A percentile compares a stretch with the other conserved stretches of the same genome.
These are phyloP conservation scores for Mucor mucedo DNA, from an alignment of 371 early-diverging fungal genomes.

Conservation along the genomic window DNA sequence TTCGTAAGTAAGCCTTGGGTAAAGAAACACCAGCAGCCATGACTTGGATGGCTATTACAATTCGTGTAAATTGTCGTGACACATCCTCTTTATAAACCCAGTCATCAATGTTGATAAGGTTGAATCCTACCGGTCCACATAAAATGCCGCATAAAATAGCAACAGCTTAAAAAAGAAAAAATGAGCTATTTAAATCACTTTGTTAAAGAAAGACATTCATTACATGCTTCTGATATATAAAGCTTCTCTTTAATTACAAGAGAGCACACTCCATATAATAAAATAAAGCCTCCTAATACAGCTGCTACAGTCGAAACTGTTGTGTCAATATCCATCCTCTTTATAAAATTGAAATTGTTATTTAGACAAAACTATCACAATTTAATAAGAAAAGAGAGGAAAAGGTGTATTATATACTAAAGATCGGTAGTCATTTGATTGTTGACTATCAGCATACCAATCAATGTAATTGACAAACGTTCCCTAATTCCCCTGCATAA, in stretches of 20 bases:
- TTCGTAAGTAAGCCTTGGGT: constrained; percentile 62
- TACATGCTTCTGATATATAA: constrained; percentile 88
- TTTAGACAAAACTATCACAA: not conserved
- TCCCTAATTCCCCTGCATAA: not conserved
- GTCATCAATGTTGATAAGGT: constrained; percentile 33
- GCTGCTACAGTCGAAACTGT: constrained; percentile 35
- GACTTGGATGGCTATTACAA: constrained; percentile 82
- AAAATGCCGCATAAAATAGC: constrained; percentile 86
- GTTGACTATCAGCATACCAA: constrained; percentile 16
- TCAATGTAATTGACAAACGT: not conserved
- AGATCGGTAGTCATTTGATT: constrained; percentile 14
- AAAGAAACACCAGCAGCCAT: constrained; percentile 80
- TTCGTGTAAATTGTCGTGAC: constrained; percentile 70
- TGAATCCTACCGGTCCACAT: constrained; percentile 72
- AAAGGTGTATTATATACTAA: constrained; percentile 14
- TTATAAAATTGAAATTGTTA: not conserved
- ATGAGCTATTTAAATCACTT: not conserved
- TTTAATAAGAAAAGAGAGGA: constrained; percentile 12
- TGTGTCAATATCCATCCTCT: not conserved
- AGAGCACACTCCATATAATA: constrained; percentile 86
- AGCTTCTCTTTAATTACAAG: constrained; percentile 88
- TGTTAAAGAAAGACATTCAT: constrained; percentile 18
- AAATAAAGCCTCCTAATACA: constrained; percentile 82
- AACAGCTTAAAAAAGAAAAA: constrained; percentile 56
- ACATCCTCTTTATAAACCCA: constrained; percentile 49